Base-by-base conservation (phyloP, 768 basidiomycete species). In the Dentipellis sp. region DNA sequence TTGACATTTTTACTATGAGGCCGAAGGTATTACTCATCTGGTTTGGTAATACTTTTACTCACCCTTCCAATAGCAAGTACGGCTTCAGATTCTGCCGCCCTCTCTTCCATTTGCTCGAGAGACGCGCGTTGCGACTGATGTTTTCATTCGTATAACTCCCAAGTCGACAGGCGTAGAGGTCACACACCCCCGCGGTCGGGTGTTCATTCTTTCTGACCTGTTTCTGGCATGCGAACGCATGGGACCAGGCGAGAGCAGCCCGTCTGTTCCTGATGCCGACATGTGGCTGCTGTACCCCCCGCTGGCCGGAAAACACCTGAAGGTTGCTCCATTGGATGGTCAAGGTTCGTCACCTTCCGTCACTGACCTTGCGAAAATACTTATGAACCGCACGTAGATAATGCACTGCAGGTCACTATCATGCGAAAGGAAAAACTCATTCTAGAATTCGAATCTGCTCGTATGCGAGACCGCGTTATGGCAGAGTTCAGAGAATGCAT, bases 221-320 rank as follows among this genome's bases (percentile, higher is more conserved):
- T 92, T 97, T 69, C 75, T 99, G 54, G 71, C 98, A 29, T 92
- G 91, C 63, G 94, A 97, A 68, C 78, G 83, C 64, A 91, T 95
- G 81, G 66, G 78, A 1, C 77, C 56, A 29, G 59, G 47, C 11
- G 75, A 17, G 78, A 82, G 52, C 89, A 95, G 58, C 77, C 74
- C 55, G 69, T 69, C 57, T 75, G 73, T 11, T 70, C 74, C 35
- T 56, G 82, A 82, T 10, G 78, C 85, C 5, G 92, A 97, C 65
- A 88, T 95, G 85, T 91, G 84, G 83, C 74, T 99, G 48, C 82
- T 86, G 62, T 99, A 97, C 73, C 97, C 97, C 16, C 97, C 97
- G 4, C 74, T 99, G 36, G 87, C 97, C 11, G 95, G 94, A 4
- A 97, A 95, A 67, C 94, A 97, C 63, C 75, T 99, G 54, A 78